A percentile compares a stretch with the other conserved stretches of the same genome.
Conservation (phyloP, 2,329 filamentous ascomycete species). For the Fusarium palustre region DNA sequence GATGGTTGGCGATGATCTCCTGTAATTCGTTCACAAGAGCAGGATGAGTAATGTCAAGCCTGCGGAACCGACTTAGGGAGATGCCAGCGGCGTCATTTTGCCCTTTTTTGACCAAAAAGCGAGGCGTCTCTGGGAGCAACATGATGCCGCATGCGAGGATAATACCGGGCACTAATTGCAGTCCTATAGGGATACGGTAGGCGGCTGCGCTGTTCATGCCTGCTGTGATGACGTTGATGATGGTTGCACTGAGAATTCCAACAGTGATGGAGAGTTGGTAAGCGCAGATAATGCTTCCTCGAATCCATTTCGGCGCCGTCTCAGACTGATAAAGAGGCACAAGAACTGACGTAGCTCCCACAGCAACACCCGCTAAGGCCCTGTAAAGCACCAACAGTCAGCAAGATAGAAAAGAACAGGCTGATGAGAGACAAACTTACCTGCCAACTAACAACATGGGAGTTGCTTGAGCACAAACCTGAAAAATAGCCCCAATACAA, state of each 20-base stretch:
- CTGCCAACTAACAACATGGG: conserved; percentile 71
- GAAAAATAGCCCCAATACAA: conserved; percentile 77
- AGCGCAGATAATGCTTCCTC: conserved; percentile 78
- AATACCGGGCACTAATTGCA: conserved; percentile 80
- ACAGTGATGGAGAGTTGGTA: conserved; percentile 83
- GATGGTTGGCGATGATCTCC: conserved; percentile 79
- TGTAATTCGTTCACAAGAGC: conserved; percentile 79
- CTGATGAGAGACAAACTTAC: conserved; percentile 54
- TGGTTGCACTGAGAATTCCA: conserved; percentile 74
- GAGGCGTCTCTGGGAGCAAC: conserved; percentile 81
- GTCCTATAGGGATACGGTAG: conserved; percentile 81
- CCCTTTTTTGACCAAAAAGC: conserved; percentile 79
- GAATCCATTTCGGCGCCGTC: conserved; percentile 85
- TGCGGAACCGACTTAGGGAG: conserved; percentile 76
- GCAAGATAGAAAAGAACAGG: rapidly evolving
- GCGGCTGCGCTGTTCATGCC: conserved; percentile 67
- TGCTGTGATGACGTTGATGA: conserved; percentile 76
- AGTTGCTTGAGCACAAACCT: conserved; percentile 72
- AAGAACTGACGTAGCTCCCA: conserved; percentile 77
- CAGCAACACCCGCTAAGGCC: conserved; percentile 77
- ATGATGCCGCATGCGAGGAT: conserved; percentile 76
- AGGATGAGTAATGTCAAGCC: conserved; percentile 78
- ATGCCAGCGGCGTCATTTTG: conserved; percentile 72
- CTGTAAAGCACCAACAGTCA: conserved; percentile 49
- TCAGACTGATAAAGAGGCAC: conserved; percentile 86